Conservation (phyloP, 371 early-diverging fungal genomes). For the Saksenaea vasiformis region DNA sequence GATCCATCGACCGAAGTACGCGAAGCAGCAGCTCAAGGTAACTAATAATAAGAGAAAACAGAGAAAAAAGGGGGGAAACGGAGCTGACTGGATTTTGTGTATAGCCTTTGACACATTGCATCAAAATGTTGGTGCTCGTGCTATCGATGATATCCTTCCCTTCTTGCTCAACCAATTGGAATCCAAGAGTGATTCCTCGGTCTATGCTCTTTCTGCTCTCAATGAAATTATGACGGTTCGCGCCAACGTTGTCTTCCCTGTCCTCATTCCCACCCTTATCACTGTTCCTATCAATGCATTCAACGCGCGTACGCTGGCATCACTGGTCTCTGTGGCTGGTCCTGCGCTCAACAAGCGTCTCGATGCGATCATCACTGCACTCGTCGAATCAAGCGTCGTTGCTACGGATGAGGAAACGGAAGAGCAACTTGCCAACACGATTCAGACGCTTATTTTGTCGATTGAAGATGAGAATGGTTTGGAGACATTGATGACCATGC, state of each 20-base stretch:
- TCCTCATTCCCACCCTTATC: constrained; percentile 90
- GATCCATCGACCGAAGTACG: constrained; percentile 83
- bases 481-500: constrained; percentile 66
- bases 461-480: constrained; percentile 80
- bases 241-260: constrained; percentile 94
- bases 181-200: constrained; percentile 63
- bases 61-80: too few relatives aligned
- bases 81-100: too few relatives aligned
- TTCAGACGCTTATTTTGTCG: constrained; percentile 65
- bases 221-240: constrained; percentile 97
- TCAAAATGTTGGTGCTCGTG: constrained; percentile 85
- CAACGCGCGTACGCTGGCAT: constrained; percentile 90
- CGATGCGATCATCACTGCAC: constrained; percentile 74
- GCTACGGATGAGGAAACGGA: constrained; percentile 72
- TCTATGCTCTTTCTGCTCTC: constrained; percentile 88
- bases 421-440: constrained; percentile 68
- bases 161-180: constrained; percentile 81
- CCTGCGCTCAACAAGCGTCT: constrained; percentile 82
- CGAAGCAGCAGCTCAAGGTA: constrained; percentile 87
- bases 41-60: not conserved
- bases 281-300: constrained; percentile 86
- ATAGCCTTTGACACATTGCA: constrained; percentile 91
- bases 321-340: constrained; percentile 92
- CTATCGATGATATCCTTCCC: constrained; percentile 92
- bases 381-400: constrained; percentile 70